Conservation (phyloP, 2,329 filamentous ascomycete species). For the Exophiala aquamarina region DNA sequence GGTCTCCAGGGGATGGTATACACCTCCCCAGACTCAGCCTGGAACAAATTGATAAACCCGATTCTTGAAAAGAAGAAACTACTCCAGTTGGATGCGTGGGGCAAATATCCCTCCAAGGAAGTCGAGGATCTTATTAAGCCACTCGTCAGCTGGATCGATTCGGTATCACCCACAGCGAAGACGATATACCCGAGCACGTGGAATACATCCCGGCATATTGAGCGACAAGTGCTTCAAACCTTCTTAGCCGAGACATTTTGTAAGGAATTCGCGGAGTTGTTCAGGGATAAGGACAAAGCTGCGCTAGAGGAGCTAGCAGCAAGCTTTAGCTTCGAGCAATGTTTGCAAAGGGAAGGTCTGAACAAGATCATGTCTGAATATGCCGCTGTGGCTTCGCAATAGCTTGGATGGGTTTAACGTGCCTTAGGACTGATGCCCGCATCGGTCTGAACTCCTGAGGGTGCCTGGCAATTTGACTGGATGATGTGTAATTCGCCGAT, state of each 20-base stretch:
- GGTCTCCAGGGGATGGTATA: conserved; percentile 58
- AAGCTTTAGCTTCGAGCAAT: conserved; percentile 57
- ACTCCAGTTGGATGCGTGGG: conserved; percentile 59
- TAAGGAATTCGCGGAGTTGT: conserved; percentile 58
- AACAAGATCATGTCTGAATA: conserved; percentile 52
- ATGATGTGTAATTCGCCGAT: too few species aligned
- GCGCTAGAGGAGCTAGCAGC: conserved; percentile 56
- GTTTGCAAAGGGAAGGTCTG: conserved; percentile 51
- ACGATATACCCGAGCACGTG: conserved; percentile 51
- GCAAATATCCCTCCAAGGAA: conserved; percentile 41
- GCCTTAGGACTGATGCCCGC: too few species aligned
- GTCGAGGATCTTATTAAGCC: conserved; percentile 44
- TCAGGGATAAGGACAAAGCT: conserved; percentile 49
- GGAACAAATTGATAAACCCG: conserved; percentile 51
- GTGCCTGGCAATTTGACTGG: too few species aligned
- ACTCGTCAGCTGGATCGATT: conserved; percentile 27
- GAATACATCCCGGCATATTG: conserved; percentile 49
- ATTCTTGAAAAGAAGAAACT: conserved; percentile 58
- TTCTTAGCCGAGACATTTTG: conserved; percentile 53
- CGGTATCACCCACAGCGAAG: conserved; percentile 21
- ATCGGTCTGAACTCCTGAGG: too few species aligned
- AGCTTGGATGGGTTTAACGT: too few species aligned
- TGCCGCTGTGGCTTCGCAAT: conserved; percentile 30
- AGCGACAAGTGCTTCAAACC: conserved; percentile 47
- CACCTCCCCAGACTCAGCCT: conserved; percentile 46